Evolutionary conservation across 164 flowering plant genomes (phyloP).

Genomic region (Sedum album): DNA sequence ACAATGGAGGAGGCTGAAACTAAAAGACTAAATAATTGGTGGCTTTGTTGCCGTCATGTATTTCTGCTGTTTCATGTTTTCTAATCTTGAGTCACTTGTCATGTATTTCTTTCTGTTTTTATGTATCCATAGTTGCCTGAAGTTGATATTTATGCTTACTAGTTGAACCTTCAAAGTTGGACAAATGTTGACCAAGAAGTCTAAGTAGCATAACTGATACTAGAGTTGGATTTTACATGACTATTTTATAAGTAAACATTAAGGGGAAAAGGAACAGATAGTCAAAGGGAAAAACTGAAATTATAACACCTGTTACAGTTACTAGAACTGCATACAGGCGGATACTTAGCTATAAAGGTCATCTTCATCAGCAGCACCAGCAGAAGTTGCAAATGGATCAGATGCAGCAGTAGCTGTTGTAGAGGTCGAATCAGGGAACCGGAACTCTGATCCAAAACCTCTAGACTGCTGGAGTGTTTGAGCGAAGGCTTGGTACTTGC

Average conservation of each 20-base stretch:
- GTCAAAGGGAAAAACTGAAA: neutral
- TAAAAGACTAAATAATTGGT: too few species aligned
- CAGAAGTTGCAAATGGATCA: constrained; percentile 12
- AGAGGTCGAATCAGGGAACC: constrained; percentile 7
- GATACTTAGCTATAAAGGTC: constrained; percentile 6
- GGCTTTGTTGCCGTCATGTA: neutral
- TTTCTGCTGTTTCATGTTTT: neutral
- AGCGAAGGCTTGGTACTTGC: constrained; percentile 12
- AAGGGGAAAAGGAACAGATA: neutral
- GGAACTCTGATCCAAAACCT: constrained; percentile 12
- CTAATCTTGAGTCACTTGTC: too few species aligned
- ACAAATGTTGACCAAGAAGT: too few species aligned
- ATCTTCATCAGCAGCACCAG: constrained; percentile 11
- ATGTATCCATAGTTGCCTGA: too few species aligned
- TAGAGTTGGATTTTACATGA: too few species aligned
- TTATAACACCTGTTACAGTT: neutral
- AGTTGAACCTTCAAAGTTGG: too few species aligned
- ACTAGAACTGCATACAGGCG: neutral
- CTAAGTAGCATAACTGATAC: too few species aligned
- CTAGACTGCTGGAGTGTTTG: constrained; percentile 11
- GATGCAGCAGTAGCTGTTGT: neutral
- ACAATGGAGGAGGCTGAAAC: constrained; percentile 6
- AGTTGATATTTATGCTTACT: too few species aligned
- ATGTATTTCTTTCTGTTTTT: too few species aligned
- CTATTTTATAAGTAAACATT: neutral